Base-by-base conservation (phyloP, 371 early-diverging fungal species). In the Amoeboaphelidium protococcarum region DNA sequence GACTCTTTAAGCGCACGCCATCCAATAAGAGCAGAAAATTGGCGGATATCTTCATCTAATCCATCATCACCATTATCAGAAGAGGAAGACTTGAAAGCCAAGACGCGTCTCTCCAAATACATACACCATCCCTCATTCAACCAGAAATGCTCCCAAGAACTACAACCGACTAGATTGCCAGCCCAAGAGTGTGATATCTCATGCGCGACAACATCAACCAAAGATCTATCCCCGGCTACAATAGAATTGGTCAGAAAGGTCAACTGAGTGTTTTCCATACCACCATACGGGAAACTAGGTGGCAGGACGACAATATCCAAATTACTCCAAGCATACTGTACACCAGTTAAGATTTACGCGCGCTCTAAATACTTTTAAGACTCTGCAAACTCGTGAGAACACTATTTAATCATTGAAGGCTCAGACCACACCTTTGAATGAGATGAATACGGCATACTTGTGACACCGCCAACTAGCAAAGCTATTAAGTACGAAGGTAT, bases 151-250 rank as follows among this genome's bases (percentile, higher is more conserved):
- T 74, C 72, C 91, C 94, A 90, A 68, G 76, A 80, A 42, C 66
- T 59, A 25, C 78, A 76, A 2, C 92, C 90, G 26, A 91, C 94
- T 51, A 91, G 61, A 60, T 94, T 94, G 41, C 95, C 95, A 68
- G 81, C 82, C 90, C 90, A 92, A 61, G 80, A 80, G 65, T 95
- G 95, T 26, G 88, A 68, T 54, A 89, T 79, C 59, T 95, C 95
- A 60, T 95, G 95, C n/a, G 86, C 86, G 31, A 92, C 77, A n/a
- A 95, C 90, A 62, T 92, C 91, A 2, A 85, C 86, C 44, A 88
- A 69, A 43, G 86, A 83, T 41, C 81, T 73, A 58, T 95, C 96
- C 47, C 91, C 92, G 31, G 91, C 88, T 16, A 71, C 47, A 6
- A 71, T 57, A n/a, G 68, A 57, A 12, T 68, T 66, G 4, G 68